Base-by-base conservation (phyloP, 2,329 filamentous ascomycete genomes). In the Davidsoniella eucalypti region DNA sequence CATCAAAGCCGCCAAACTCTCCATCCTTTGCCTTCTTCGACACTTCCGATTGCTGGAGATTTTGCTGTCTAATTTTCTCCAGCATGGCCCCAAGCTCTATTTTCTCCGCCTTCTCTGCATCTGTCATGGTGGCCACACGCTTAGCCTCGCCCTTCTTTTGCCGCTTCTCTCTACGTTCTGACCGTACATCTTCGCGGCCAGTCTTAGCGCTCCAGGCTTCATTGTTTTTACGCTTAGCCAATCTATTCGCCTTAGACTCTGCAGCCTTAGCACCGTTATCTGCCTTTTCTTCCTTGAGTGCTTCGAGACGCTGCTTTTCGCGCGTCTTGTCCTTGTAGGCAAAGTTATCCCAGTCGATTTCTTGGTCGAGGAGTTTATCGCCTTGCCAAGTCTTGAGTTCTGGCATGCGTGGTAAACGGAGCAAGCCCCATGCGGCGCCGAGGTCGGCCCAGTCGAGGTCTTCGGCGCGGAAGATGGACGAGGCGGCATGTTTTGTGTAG, bases 331-430 rank as follows among this genome's bases (percentile, higher is more conserved):
- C 84, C 58, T 78, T 79, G 65, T 87, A 90, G 0, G 75, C 67
- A 58, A 78, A 87, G 2, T 64, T 69, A 41, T 80, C 72, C 72
- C 83, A 80, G 61, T 87, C 76, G 9, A 87, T 67, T 1, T 73
- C 72, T 2, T 81, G 63, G 2, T 77, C 77, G 1, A 84, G 66
- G 18, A 67, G 73, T 55, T 73, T 72, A 61, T 86, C 82, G 4
- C 82, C 82, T 10, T 78, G 73, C 69, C 84, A 90, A 0, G 70
- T 75, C 58, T 80, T 82, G 49, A 86, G 67, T 63, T 98, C 92
- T 0, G 92, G 90, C 92, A 98, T 98, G 61, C 84, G 87, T 3
- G 92, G 92, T 55, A 96, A 72, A 47, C 80, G 80, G 2, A 95
- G 70, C 1, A 98, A 70, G 1, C 86, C 92, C 86, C 90, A 98